phyloP scores from a whole-genome alignment of 805 yeast species.

The Teunomyces tritomae region DNA sequence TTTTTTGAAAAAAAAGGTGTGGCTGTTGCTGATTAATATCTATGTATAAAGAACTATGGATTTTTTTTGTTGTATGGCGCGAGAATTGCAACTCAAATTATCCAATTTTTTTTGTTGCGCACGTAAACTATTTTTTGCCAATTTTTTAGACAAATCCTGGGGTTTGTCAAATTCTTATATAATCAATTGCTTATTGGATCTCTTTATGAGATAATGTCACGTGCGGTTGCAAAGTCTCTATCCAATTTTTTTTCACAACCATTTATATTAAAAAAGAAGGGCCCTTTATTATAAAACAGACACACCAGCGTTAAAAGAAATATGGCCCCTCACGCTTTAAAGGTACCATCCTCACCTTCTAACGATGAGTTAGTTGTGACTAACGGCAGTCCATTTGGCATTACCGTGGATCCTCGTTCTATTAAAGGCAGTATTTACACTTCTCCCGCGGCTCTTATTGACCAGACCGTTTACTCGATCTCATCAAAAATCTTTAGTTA shows the following conservation, averaged over 20 bases:
- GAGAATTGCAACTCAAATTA: not conserved
- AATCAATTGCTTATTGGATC: not conserved
- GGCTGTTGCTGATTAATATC: slow-evolving; percentile 1
- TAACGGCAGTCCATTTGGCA: slow-evolving; percentile 52
- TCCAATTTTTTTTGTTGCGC: not conserved
- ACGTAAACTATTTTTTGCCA: not conserved
- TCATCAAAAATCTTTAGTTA: slow-evolving; percentile 63
- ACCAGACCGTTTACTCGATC: slow-evolving; percentile 52
- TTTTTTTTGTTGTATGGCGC: slow-evolving; percentile 1
- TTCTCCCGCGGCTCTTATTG: slow-evolving; percentile 53
- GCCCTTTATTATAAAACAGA: not conserved
- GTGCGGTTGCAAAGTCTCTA: slow-evolving; percentile 1
- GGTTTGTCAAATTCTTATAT: not conserved
- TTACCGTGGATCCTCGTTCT: slow-evolving; percentile 54
- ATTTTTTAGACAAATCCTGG: not conserved
- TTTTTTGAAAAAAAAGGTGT: slow-evolving; percentile 1
- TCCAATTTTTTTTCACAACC: not conserved
- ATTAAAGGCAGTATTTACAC: slow-evolving; percentile 50
- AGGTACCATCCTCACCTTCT: not conserved
- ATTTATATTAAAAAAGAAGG: not conserved
- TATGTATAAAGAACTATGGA: not conserved
- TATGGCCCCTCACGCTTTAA: slow-evolving; percentile 8
- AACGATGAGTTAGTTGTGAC: not conserved
- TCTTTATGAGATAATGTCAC: slow-evolving; percentile 2
- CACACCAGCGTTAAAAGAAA: not conserved